Base-by-base conservation (phyloP, 2,329 filamentous ascomycete species). In the Ophidiomyces ophidiicola region DNA sequence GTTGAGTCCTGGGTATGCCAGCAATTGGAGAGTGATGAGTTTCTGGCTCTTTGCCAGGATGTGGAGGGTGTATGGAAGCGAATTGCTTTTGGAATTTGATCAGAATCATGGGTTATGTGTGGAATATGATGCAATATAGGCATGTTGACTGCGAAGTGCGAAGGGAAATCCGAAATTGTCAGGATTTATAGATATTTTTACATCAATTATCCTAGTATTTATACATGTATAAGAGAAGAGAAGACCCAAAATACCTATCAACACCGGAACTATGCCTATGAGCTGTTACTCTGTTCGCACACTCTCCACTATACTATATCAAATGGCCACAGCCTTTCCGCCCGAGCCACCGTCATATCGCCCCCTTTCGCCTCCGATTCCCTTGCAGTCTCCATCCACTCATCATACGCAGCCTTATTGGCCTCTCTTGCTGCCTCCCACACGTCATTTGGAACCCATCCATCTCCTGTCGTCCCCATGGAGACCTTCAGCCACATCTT, bases 1-100 rank as follows among this genome's bases (percentile, higher is more conserved):
- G 45, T 66, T 6, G 57, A 60, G 41, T 54, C 55, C 25, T 66
- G 62, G 57, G 55, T 67, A 31, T 65, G 62, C 34, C 46, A 54
- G 10, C 52, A 62, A 37, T 49, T 67, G 1, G 57, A 66, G 20
- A 57, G 63, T 18, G 60, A 64, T 17, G 48, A 41, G 2, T 67
- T 67, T 37, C 44, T 60, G 18, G 44, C 49, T 18, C 48, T 67
- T 8, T 64, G 60, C 39, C 51, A 60, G 46, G 59, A 61, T 45
- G 48, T 66, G 4, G 60, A 65, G 36, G 52, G 53, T 1, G 50
- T 59, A 12, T 66, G 62, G 62, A 51, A 48, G 35, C 51, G 62
- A 8, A 54, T 64, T 49, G 58, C 55, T 4, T 56, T 64, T 47
- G 62, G 62, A 11, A 12, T 45, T 5, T 45, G 29, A 45, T n/a